phyloP scores from a whole-genome alignment of 2,329 filamentous ascomycete species.

The Ceratocystis destructans region DNA sequence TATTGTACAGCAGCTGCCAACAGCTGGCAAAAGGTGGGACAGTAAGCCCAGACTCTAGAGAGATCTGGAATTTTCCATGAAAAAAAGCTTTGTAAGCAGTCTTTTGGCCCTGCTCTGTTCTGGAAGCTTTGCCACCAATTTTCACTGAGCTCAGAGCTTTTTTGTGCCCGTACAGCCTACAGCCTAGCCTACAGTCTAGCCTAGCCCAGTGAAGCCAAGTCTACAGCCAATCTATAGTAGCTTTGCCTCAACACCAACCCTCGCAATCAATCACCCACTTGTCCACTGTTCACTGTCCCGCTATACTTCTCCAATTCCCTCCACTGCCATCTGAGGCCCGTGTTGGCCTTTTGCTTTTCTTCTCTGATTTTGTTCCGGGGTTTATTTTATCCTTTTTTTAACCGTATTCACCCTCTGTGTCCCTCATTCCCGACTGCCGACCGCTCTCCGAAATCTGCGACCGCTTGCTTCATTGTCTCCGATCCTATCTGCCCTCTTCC shows the following conservation, averaged over 20 bases:
- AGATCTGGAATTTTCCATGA: conserved; percentile 22
- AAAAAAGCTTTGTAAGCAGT: conserved; percentile 15
- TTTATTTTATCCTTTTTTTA: background rate
- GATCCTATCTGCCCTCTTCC: background rate
- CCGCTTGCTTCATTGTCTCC: background rate
- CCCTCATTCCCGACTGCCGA: background rate
- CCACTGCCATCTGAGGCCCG: background rate
- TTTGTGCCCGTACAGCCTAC: background rate
- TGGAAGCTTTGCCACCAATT: background rate
- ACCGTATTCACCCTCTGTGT: background rate
- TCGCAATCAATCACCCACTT: background rate
- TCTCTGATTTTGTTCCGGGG: background rate
- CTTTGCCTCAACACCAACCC: no score
- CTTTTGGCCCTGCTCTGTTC: background rate
- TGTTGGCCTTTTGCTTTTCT: background rate
- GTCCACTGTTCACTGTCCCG: background rate
- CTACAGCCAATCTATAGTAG: no score
- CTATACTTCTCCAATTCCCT: background rate
- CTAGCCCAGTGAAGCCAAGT: background rate
- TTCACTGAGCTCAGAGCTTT: background rate
- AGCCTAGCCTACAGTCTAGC: background rate
- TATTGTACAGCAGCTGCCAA: background rate
- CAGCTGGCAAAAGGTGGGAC: background rate
- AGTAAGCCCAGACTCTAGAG: background rate
- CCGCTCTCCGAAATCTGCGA: background rate